Evolutionary conservation across 2,329 filamentous ascomycete species (phyloP), one percentile per base, ranked within the genome.

Genomic region (Chaetoscypha palmicola): DNA sequence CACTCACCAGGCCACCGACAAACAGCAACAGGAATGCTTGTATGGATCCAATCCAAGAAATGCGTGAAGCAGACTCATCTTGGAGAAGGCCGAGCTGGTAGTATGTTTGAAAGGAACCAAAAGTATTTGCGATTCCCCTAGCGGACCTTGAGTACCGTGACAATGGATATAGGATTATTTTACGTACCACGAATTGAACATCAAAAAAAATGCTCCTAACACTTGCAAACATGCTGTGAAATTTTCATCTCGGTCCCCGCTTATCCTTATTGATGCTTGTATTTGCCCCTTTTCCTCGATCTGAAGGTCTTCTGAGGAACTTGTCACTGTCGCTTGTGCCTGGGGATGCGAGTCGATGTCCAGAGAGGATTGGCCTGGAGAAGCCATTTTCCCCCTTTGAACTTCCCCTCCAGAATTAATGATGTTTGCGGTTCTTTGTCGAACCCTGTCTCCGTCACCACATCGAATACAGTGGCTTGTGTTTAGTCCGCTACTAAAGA

Each of bases 41-140:
- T 1, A 73, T 49, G 12, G 69, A 70, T 3, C 70, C 71, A 14
- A 74, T 67, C 71, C 71, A 74, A n/a, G 65, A 66, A 17, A 74
- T 63, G 11, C 62, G 58, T 2, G 50, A 54, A 17, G 53, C 67
- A 65, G 0, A 59, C 51, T 24, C 60, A 58, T 12, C 65, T 62
- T 42, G 16, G 51, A 62, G 58, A 2, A 58, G 49, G 17, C 64
- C 57, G 0, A 49, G 48, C 61, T 60, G 4, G 58, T 71, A 71
- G 50, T 67, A 72, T 1, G 63, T 47, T 42, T 60, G 53, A 43
- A 47, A 58, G 17, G 71, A 65, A 4, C 74, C 75, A 58, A 61
- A 55, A 7, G 53, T 52, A 37, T 53, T 55, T 26, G 24, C 7
- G 24, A 28, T n/a, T n/a, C n/a, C n/a, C n/a, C n/a, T n/a, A n/a